Evolutionary conservation across 2,329 filamentous ascomycete genomes (phyloP).

Genomic region (Aspergillus proliferans): DNA sequence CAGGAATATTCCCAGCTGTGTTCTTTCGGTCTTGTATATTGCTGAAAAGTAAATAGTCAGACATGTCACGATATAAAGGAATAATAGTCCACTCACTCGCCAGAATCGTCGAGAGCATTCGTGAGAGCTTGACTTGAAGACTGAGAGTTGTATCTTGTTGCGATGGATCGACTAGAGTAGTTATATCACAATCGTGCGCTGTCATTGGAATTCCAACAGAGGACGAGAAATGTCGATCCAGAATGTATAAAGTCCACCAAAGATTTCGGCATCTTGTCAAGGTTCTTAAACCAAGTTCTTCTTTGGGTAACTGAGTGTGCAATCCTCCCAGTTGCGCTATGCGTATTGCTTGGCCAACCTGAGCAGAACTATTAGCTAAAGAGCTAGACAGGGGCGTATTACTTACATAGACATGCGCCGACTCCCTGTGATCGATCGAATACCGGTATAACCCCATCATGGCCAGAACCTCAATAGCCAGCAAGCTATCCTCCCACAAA

Average conservation of each 20-base stretch:
- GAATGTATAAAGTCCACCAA: conserved; percentile 40
- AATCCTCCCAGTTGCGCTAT: conserved; percentile 38
- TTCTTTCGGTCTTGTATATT: conserved; percentile 33
- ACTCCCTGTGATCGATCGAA: conserved; percentile 34
- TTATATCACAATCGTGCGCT: conserved; percentile 34
- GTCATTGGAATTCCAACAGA: conserved; percentile 35
- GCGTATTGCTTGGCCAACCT: conserved; percentile 37
- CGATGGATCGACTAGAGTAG: conserved; percentile 24
- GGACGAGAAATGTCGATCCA: conserved; percentile 37
- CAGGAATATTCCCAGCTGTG: conserved; percentile 27
- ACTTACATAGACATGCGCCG: conserved; percentile 26
- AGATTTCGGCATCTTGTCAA: conserved; percentile 30
- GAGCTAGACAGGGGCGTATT: not conserved
- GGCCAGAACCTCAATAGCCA: conserved; percentile 35
- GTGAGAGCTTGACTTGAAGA: conserved; percentile 33
- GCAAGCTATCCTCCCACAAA: conserved; percentile 33
- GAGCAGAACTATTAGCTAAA: not conserved
- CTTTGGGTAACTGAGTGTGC: conserved; percentile 36
- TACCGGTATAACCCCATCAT: conserved; percentile 34
- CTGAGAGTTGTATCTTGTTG: conserved; percentile 25
- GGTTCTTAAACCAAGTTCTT: conserved; percentile 26
- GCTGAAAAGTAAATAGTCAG: conserved; percentile 14
- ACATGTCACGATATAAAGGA: not conserved
- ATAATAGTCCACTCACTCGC: conserved; percentile 20
- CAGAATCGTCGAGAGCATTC: conserved; percentile 30